A percentile compares a stretch with the other conserved stretches of the same genome.
These are phyloP conservation scores for Aspergillus costaricaensis DNA, from an alignment of 2,329 filamentous ascomycete species.

Conservation along the genomic window DNA sequence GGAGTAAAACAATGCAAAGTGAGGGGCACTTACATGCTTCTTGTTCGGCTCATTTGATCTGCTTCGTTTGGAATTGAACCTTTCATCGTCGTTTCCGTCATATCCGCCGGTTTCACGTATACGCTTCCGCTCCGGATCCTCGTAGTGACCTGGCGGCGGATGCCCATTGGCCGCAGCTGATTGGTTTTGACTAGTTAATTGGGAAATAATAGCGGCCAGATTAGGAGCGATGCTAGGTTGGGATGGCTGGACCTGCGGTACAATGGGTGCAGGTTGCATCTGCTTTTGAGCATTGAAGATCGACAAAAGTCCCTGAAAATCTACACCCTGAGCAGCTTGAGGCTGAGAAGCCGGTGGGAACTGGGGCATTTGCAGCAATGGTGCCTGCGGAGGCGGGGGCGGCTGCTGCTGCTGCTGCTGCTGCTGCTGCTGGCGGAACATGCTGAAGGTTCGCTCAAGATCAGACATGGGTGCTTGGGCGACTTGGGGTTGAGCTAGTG, in stretches of 20 bases:
- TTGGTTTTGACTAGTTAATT: slow-evolving; percentile 31
- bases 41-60: slow-evolving; percentile 37
- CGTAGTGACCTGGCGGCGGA: slow-evolving; percentile 32
- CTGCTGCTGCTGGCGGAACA: slow-evolving; percentile 40
- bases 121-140: slow-evolving; percentile 46
- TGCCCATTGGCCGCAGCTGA: slow-evolving; percentile 14
- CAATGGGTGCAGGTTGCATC: slow-evolving; percentile 32
- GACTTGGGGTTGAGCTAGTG: slow-evolving; percentile 30
- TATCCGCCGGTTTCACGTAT: slow-evolving; percentile 37
- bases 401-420: slow-evolving; percentile 28
- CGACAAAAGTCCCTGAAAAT: slow-evolving; percentile 43
- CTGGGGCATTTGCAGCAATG: slow-evolving; percentile 32
- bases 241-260: slow-evolving; percentile 28
- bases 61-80: slow-evolving; percentile 39
- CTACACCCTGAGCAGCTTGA: slow-evolving; percentile 30
- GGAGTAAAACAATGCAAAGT: neutral
- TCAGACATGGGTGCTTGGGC: slow-evolving; percentile 28
- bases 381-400: slow-evolving; percentile 26
- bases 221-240: slow-evolving; percentile 36
- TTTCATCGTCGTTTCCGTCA: slow-evolving; percentile 36
- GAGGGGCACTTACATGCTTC: slow-evolving; percentile 37
- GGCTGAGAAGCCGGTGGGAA: slow-evolving; percentile 28
- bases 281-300: slow-evolving; percentile 42
- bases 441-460: slow-evolving; percentile 41
- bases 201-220: slow-evolving; percentile 38